These are phyloP conservation scores for Borealophlyctis nickersoniae DNA, from an alignment of 192 early-diverging fungal species.

Conservation along the genomic window DNA sequence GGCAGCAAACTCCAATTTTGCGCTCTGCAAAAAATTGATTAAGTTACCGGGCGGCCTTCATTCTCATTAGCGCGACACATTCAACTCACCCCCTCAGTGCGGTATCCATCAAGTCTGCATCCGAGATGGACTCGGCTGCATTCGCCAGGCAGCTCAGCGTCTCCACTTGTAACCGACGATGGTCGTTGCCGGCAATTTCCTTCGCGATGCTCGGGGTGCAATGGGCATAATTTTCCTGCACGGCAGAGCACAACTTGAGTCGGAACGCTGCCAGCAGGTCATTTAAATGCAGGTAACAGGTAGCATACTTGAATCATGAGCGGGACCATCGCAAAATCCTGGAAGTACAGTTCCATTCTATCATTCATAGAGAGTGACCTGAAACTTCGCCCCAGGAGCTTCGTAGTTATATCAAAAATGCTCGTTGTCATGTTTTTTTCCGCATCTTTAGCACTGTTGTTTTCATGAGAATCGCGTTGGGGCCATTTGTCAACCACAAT, in stretches of 20 bases:
- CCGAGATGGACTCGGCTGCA: constrained; percentile 84
- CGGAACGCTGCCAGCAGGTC: too few species aligned
- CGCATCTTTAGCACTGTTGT: constrained; percentile 25
- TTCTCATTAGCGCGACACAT: constrained; percentile 9
- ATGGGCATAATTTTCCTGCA: constrained; percentile 82
- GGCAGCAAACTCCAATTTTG: constrained; percentile 93
- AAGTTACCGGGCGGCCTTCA: too few species aligned
- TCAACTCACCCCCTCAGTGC: constrained; percentile 40
- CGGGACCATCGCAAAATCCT: constrained; percentile 81
- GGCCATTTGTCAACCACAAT: background rate
- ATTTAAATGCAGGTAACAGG: too few species aligned
- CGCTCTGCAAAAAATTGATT: constrained; percentile 39
- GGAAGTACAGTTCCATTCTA: constrained; percentile 87
- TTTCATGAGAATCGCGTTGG: too few species aligned
- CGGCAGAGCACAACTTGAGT: background rate
- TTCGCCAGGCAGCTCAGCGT: constrained; percentile 64
- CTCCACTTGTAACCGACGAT: constrained; percentile 26
- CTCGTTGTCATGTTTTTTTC: constrained; percentile 63
- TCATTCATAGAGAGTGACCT: constrained; percentile 57
- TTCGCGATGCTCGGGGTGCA: constrained; percentile 52
- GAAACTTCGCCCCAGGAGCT: constrained; percentile 58
- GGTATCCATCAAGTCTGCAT: constrained; percentile 77
- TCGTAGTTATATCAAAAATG: constrained; percentile 74
- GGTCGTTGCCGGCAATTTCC: constrained; percentile 24
- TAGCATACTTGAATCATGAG: constrained; percentile 83